Conservation (phyloP, 495 filamentous ascomycete genomes). For the Usnea hakonensis region DNA sequence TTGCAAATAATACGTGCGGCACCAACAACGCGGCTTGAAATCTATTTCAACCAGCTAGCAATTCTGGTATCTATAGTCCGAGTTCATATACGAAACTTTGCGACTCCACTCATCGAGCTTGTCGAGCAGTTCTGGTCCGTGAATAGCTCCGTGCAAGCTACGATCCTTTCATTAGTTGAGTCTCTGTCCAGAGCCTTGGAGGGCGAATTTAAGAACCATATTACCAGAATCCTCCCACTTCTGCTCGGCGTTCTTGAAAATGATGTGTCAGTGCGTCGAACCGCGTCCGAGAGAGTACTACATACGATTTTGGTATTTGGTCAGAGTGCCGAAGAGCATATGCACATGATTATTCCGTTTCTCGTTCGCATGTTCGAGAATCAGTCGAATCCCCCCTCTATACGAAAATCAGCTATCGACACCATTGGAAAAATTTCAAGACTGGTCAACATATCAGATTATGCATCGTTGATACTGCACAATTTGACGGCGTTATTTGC, state of each 20-base stretch:
- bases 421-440: conserved; percentile 89
- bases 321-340: conserved; percentile 93
- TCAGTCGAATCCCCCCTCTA: conserved; percentile 61
- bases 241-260: conserved; percentile 93
- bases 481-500: conserved; percentile 73
- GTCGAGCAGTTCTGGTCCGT: conserved; percentile 80
- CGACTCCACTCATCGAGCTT: conserved; percentile 74
- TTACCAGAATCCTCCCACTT: conserved; percentile 77
- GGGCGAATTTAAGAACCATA: conserved; percentile 90
- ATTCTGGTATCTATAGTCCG: conserved; percentile 90
- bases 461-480: conserved; percentile 89
- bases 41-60: conserved; percentile 93
- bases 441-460: conserved; percentile 96
- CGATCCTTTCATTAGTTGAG: conserved; percentile 84
- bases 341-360: conserved; percentile 97
- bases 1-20: conserved; percentile 75
- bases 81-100: conserved; percentile 86
- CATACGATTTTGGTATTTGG: conserved; percentile 95
- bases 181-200: conserved; percentile 88
- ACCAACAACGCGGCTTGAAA: conserved; percentile 65
- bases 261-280: conserved; percentile 61
- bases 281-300: conserved; percentile 79
- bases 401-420: conserved; percentile 86
- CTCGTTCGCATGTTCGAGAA: conserved; percentile 89
- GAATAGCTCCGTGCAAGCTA: conserved; percentile 69